Evolutionary conservation across 371 early-diverging fungal species (phyloP).

Genomic region (Smittium culicis): DNA sequence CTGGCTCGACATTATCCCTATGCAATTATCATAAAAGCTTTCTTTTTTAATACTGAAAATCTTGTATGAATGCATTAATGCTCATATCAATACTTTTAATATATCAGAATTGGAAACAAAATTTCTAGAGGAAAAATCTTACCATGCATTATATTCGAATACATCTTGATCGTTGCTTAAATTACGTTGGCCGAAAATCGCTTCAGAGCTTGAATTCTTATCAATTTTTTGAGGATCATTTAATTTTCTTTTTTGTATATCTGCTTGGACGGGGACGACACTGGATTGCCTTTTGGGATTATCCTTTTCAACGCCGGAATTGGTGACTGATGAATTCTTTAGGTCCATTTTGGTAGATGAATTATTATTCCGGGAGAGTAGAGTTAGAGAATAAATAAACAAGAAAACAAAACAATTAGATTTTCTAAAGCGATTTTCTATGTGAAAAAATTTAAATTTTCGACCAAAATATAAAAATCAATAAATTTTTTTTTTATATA

Average conservation of each 20-base stretch:
- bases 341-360: no score
- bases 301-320: no score
- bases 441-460: no score
- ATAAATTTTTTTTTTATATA: no score
- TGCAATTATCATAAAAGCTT: background rate
- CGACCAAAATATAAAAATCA: no score
- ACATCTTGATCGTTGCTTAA: slow-evolving; percentile 20
- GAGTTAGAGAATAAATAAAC: no score
- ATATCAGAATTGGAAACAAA: background rate
- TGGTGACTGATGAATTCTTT: no score
- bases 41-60: background rate
- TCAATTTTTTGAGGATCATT: background rate
- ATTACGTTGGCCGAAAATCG: slow-evolving; percentile 7
- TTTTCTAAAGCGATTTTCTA: no score
- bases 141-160: slow-evolving; percentile 34
- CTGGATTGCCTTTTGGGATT: background rate
- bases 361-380: no score
- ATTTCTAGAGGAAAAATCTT: slow-evolving; percentile 11
- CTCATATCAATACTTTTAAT: background rate
- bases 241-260: background rate
- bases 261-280: background rate
- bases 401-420: no score
- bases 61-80: no score
- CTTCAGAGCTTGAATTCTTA: slow-evolving; percentile 17
- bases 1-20: slow-evolving; percentile 35